Conservation (phyloP, 495 filamentous ascomycete genomes). For the Ramalina peruviana region DNA sequence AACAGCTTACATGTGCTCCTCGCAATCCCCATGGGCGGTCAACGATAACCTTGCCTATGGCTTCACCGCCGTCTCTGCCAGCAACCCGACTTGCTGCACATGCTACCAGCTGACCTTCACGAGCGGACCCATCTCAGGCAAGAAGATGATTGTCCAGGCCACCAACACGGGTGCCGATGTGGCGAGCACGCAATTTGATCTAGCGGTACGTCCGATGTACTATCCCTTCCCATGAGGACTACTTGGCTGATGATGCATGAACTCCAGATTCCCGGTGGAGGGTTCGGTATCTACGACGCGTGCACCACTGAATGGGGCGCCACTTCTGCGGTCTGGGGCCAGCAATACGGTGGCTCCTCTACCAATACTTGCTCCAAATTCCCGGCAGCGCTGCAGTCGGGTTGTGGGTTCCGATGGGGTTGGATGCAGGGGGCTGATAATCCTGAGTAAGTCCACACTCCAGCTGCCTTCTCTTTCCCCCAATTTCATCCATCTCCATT, state of each 20-base stretch:
- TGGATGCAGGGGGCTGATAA: constrained; percentile 52
- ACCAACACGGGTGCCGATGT: constrained; percentile 52
- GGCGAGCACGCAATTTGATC: constrained; percentile 45
- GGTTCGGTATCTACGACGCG: constrained; percentile 49
- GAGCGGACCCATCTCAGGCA: constrained; percentile 35
- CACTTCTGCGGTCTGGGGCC: constrained; percentile 42
- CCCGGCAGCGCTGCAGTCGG: constrained; percentile 40
- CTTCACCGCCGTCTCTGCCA: constrained; percentile 45
- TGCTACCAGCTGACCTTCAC: constrained; percentile 59
- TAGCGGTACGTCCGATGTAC: constrained; percentile 30
- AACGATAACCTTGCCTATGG: constrained; percentile 43
- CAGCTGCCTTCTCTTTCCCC: no score
- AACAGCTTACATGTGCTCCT: constrained; percentile 46
- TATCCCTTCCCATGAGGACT: constrained; percentile 6
- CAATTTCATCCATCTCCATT: no score
- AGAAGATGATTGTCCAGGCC: constrained; percentile 56
- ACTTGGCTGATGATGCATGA: background rate
- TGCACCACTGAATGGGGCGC: constrained; percentile 49
- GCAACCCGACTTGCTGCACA: constrained; percentile 43
- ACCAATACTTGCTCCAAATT: constrained; percentile 39
- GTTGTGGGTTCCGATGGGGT: constrained; percentile 59
- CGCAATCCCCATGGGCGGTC: constrained; percentile 50
- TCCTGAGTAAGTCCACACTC: constrained; percentile 22
- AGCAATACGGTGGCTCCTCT: constrained; percentile 46
- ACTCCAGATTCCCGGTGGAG: constrained; percentile 47